These are phyloP conservation scores for Talaromyces verruculosus DNA, from an alignment of 2,329 filamentous ascomycete genomes.

Conservation along the genomic window DNA sequence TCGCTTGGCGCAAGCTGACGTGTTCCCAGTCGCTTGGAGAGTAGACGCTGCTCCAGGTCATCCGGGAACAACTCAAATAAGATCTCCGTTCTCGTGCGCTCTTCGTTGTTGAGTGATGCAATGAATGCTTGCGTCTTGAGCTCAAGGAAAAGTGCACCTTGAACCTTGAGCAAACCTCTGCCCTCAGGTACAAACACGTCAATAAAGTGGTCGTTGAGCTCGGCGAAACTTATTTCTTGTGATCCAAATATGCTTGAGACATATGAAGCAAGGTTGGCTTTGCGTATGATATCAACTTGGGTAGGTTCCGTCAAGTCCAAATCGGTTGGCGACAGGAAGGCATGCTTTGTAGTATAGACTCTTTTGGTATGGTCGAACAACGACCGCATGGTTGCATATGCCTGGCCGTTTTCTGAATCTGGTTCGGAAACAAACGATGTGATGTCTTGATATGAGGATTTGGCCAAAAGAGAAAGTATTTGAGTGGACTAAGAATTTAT, in stretches of 20 bases:
- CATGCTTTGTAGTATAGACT: constrained; percentile 57
- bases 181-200: constrained; percentile 64
- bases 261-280: constrained; percentile 65
- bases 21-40: constrained; percentile 56
- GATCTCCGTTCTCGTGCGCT: constrained; percentile 56
- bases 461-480: constrained; percentile 58
- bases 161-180: constrained; percentile 58
- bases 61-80: constrained; percentile 61
- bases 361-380: constrained; percentile 65
- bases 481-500: constrained; percentile 52
- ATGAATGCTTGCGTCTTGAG: constrained; percentile 68
- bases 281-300: constrained; percentile 61
- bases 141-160: constrained; percentile 62
- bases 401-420: constrained; percentile 58
- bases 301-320: constrained; percentile 52
- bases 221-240: constrained; percentile 63
- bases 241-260: constrained; percentile 64
- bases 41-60: constrained; percentile 55
- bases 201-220: constrained; percentile 63
- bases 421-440: constrained; percentile 58
- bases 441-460: constrained; percentile 57
- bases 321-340: constrained; percentile 57
- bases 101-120: constrained; percentile 59
- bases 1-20: constrained; percentile 58
- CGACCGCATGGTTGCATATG: constrained; percentile 62